Conservation (phyloP, 148 eudicot genomes). For the Vaccinium corymbosum region DNA sequence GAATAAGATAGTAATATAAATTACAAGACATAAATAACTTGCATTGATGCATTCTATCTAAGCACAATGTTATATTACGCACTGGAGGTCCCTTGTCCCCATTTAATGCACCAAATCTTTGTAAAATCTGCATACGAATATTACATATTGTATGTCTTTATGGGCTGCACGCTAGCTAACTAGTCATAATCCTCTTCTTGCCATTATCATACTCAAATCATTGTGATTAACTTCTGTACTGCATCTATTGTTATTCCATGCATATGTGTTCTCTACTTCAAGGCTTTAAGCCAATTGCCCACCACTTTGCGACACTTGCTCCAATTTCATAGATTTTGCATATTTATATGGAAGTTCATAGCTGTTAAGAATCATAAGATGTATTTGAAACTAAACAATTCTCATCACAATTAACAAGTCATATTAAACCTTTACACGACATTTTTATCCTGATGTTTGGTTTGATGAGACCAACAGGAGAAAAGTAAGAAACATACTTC, state of each 20-base stretch:
- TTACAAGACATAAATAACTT: background rate
- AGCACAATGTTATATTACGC: background rate
- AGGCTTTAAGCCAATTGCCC: background rate
- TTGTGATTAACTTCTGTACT: background rate
- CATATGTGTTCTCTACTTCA: background rate
- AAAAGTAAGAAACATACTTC: slow-evolving; percentile 48
- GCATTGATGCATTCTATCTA: background rate
- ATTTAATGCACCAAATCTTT: background rate
- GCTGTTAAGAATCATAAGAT: background rate
- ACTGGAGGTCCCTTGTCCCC: background rate
- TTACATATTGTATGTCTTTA: background rate
- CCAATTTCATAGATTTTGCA: background rate
- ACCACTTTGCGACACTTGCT: background rate
- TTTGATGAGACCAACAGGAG: background rate
- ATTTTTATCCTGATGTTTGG: background rate
- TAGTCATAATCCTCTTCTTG: slow-evolving; percentile 7
- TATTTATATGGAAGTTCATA: background rate
- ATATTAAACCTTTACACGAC: background rate
- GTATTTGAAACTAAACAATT: background rate
- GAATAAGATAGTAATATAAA: background rate
- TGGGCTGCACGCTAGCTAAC: background rate
- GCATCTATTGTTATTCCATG: background rate
- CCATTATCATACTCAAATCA: background rate
- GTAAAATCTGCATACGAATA: background rate
- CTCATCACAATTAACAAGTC: background rate